Evolutionary conservation across 768 basidiomycete species (phyloP).

Genomic region (Ramaria sp.): DNA sequence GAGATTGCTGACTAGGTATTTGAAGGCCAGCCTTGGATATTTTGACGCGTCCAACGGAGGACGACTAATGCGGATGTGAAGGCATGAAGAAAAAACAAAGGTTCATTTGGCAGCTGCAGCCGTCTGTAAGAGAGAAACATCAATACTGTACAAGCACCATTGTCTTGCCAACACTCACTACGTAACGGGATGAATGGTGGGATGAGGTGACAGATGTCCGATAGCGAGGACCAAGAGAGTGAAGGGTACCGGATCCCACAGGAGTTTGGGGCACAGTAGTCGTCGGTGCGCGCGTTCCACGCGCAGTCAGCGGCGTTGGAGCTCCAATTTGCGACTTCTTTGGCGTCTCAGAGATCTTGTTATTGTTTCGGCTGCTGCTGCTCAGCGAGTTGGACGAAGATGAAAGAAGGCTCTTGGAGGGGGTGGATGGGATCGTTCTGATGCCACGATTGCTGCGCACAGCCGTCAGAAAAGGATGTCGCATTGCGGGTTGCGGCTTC

Average conservation of each 20-base stretch:
- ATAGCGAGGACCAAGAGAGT: constrained; percentile 9
- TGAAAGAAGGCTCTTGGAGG: constrained; percentile 45
- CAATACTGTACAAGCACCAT: not conserved
- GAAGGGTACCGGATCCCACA: constrained; percentile 4
- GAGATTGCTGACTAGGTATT: constrained; percentile 3
- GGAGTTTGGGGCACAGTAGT: constrained; percentile 9
- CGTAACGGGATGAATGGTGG: constrained; percentile 7
- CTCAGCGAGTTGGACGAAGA: constrained; percentile 23
- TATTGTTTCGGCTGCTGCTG: constrained; percentile 37
- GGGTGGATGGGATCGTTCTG: constrained; percentile 27
- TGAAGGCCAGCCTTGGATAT: constrained; percentile 5
- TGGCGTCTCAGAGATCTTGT: constrained; percentile 58
- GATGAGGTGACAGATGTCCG: constrained; percentile 3
- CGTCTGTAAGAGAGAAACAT: not conserved
- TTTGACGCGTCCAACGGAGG: not conserved
- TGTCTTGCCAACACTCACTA: not conserved
- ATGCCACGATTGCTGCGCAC: constrained; percentile 40
- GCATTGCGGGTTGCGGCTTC: constrained; percentile 86
- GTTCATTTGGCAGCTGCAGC: constrained; percentile 6
- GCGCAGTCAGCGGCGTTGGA: constrained; percentile 78
- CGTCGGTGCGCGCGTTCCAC: constrained; percentile 19
- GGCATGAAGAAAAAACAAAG: not conserved
- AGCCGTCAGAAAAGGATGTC: constrained; percentile 79
- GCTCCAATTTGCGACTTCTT: constrained; percentile 88
- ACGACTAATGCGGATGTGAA: not conserved